These are phyloP conservation scores for Triangularia verruculosa DNA, from an alignment of 2,329 filamentous ascomycete genomes.

Conservation along the genomic window DNA sequence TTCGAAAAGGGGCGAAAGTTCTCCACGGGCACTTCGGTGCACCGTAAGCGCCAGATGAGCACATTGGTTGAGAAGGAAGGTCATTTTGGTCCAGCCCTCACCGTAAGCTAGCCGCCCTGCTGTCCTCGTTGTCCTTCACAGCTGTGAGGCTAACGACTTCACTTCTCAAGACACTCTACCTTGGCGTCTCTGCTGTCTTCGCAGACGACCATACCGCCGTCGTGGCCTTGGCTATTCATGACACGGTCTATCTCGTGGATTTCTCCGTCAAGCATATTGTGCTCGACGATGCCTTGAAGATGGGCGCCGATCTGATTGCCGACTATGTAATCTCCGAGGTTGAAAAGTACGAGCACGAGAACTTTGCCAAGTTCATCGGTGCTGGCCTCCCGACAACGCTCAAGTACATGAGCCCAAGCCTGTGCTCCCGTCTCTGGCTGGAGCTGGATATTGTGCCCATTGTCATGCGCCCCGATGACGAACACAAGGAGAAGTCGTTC, in stretches of 20 bases:
- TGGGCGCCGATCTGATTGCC: conserved; percentile 48
- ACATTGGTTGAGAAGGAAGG: conserved; percentile 42
- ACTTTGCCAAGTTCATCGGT: conserved; percentile 72
- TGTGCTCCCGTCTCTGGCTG: conserved; percentile 71
- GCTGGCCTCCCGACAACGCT: conserved; percentile 64
- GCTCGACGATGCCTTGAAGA: conserved; percentile 39
- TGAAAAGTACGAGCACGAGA: conserved; percentile 58
- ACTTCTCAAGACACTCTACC: conserved; percentile 51
- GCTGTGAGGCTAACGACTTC: background rate
- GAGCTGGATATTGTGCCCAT: conserved; percentile 75
- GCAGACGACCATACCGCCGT: conserved; percentile 51
- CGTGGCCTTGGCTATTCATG: conserved; percentile 67
- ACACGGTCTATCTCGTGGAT: conserved; percentile 71
- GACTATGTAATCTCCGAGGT: conserved; percentile 59
- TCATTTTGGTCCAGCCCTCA: conserved; percentile 45
- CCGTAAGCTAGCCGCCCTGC: conserved; percentile 35
- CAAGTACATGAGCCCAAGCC: conserved; percentile 56
- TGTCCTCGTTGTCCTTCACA: background rate
- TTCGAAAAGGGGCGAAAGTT: conserved; percentile 39
- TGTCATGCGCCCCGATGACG: conserved; percentile 52
- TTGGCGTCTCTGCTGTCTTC: conserved; percentile 59
- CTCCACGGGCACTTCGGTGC: conserved; percentile 43
- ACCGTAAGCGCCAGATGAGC: conserved; percentile 48
- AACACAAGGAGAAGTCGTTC: conserved; percentile 41
- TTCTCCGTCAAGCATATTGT: conserved; percentile 62